Conservation (phyloP, 257 asterid species). For the Knoxia roxburghii region DNA sequence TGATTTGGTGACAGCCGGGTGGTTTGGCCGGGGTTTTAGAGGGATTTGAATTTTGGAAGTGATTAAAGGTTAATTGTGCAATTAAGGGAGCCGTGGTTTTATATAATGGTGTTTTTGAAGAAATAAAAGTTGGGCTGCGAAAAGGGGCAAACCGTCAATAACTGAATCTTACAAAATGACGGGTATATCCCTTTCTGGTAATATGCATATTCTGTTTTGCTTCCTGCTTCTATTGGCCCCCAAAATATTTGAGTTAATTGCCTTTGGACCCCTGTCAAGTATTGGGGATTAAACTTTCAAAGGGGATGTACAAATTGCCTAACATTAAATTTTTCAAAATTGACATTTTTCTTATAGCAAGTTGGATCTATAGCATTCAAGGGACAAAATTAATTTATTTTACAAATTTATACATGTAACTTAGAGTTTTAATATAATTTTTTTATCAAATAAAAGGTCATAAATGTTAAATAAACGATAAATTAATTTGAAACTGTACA, state of each 20-base stretch:
- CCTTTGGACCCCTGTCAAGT: background rate
- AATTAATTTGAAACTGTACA: no score
- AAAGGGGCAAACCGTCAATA: background rate
- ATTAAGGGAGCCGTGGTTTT: no score
- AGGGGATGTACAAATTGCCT: background rate
- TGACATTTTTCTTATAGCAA: no score
- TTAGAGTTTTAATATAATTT: no score
- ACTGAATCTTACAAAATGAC: slow-evolving; percentile 1
- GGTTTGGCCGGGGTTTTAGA: background rate
- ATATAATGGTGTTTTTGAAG: background rate
- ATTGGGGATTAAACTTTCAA: background rate
- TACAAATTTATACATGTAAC: no score
- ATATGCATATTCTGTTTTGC: background rate
- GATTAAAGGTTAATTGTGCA: background rate
- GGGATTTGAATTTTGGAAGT: background rate
- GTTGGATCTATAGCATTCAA: no score
- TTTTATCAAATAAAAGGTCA: no score
- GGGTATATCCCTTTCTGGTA: background rate
- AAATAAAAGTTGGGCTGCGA: no score
- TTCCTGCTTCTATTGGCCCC: background rate
- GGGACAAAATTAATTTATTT: no score
- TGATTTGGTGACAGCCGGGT: no score
- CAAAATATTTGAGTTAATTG: background rate
- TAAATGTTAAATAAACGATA: no score
- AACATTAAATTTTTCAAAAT: background rate